phyloP scores from a whole-genome alignment of 495 filamentous ascomycete species.

The Penicillium paxilli region DNA sequence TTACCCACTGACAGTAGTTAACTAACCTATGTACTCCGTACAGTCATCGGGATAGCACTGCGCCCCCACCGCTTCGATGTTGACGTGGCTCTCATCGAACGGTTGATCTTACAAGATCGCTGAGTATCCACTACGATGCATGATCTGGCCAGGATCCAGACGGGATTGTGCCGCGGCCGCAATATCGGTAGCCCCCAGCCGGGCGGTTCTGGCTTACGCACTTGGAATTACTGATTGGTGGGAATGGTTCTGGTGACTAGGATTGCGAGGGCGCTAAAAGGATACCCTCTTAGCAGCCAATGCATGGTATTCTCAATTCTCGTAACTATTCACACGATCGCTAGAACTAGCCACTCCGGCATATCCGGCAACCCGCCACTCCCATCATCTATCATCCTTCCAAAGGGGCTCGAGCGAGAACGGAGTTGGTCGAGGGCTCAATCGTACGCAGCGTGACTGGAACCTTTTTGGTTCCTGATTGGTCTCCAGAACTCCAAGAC shows the following conservation, averaged over 20 bases:
- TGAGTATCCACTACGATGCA: conserved; percentile 3
- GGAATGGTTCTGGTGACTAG: background rate
- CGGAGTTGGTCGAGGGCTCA: conserved; percentile 14
- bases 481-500: conserved; percentile 13
- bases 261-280: background rate
- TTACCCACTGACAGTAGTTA: too few species aligned
- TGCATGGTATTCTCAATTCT: background rate
- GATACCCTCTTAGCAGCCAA: background rate
- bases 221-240: background rate
- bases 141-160: conserved; percentile 1
- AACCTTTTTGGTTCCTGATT: conserved; percentile 1
- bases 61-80: background rate
- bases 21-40: too few species aligned
- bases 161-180: conserved; percentile 1
- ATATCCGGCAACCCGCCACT: background rate
- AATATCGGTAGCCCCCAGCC: background rate
- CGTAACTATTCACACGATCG: background rate
- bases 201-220: background rate
- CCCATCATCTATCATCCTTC: background rate
- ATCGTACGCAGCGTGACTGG: conserved; percentile 15
- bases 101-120: conserved; percentile 11
- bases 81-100: conserved; percentile 3
- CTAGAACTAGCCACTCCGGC: background rate
- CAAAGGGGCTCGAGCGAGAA: conserved; percentile 5
- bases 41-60: background rate